These are phyloP conservation scores for Collybiopsis confluens DNA, from an alignment of 768 basidiomycete genomes.

Conservation along the genomic window DNA sequence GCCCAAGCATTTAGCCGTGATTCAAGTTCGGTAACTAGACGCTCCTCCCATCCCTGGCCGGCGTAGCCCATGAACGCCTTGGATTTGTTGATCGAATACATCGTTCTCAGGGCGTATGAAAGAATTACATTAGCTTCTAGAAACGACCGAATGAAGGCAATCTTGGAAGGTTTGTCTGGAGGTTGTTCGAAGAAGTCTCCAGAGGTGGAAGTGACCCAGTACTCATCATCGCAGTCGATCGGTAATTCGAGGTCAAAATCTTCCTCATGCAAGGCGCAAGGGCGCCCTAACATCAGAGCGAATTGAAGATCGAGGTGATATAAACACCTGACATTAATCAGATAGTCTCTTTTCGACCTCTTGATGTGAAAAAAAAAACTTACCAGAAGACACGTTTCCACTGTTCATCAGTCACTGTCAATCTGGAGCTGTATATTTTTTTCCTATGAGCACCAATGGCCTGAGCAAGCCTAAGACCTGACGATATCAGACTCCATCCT, in stretches of 20 bases:
- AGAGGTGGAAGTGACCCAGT: background rate
- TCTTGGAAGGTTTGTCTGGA: conserved; percentile 4
- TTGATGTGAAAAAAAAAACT: conserved; percentile 33
- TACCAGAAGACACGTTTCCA: conserved; percentile 43
- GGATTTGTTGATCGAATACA: conserved; percentile 11
- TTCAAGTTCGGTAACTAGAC: conserved; percentile 68
- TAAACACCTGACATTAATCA: background rate
- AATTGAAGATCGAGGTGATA: background rate
- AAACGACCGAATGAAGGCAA: background rate
- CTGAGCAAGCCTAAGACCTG: conserved; percentile 37
- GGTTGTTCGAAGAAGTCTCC: conserved; percentile 1
- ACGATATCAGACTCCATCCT: conserved; percentile 32
- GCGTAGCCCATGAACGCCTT: background rate
- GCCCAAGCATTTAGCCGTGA: conserved; percentile 75
- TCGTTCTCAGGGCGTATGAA: conserved; percentile 1
- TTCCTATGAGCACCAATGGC: conserved; percentile 35
- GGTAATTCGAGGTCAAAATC: conserved; percentile 7
- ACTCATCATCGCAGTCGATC: conserved; percentile 7
- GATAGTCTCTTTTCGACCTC: conserved; percentile 44
- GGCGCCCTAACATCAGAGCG: conserved; percentile 19
- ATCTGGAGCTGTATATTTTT: background rate
- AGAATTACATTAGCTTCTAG: background rate
- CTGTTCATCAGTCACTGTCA: conserved; percentile 40
- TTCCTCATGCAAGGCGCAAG: conserved; percentile 48
- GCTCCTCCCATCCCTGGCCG: conserved; percentile 24